Conservation (phyloP, 768 basidiomycete species). For the Leucosporidium creatinivorum region DNA sequence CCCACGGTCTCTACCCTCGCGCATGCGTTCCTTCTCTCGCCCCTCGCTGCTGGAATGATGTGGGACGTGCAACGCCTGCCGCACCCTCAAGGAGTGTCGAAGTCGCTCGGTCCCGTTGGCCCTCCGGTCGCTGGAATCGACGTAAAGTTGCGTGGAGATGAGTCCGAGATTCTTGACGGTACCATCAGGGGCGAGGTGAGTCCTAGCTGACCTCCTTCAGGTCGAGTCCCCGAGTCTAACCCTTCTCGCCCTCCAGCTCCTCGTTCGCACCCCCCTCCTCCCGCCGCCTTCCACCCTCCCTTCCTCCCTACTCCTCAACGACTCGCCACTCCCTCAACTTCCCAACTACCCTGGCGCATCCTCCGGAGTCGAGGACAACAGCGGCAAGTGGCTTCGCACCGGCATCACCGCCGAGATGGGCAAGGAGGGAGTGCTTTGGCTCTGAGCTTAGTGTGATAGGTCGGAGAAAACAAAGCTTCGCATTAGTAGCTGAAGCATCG, state of each 20-base stretch:
- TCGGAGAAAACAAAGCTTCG: too few relatives aligned
- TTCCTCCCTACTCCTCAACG: conserved; percentile 7
- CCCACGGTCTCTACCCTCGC: conserved; percentile 11
- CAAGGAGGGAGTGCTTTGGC: conserved; percentile 28
- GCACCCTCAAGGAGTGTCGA: conserved; percentile 9
- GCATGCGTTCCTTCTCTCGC: conserved; percentile 21
- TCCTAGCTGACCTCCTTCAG: too few relatives aligned
- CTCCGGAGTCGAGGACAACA: too few relatives aligned
- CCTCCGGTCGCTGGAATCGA: conserved; percentile 22
- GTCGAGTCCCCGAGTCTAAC: too few relatives aligned
- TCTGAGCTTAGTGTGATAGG: not conserved
- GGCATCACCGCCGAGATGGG: conserved; percentile 24
- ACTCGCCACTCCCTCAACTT: not conserved
- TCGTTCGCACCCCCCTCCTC: conserved; percentile 24
- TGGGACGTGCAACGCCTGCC: conserved; percentile 29
- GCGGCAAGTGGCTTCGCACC: conserved; percentile 22
- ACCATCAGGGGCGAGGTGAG: conserved; percentile 22
- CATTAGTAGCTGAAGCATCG: too few relatives aligned
- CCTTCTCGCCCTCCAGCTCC: conserved; percentile 2
- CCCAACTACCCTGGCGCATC: conserved; percentile 16
- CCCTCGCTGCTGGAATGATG: conserved; percentile 8
- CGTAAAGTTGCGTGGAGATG: conserved; percentile 18
- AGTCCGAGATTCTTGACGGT: conserved; percentile 10
- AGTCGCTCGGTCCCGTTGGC: conserved; percentile 8
- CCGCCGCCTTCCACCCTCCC: conserved; percentile 16